These are phyloP conservation scores for Zanthoxylum bungeanum DNA, from an alignment of 345 rosid species.

Conservation along the genomic window DNA sequence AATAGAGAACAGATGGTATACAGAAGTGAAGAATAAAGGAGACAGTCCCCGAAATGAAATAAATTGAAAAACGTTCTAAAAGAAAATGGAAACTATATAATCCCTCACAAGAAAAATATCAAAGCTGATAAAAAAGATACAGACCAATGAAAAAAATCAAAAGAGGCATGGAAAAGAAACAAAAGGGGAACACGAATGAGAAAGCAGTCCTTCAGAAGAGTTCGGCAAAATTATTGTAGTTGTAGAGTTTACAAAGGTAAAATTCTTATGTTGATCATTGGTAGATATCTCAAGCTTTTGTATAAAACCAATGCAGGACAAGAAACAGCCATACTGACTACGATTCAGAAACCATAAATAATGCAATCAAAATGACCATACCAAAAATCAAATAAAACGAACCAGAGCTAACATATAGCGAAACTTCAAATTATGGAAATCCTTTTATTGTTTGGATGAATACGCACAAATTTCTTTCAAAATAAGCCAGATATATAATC, in stretches of 20 bases:
- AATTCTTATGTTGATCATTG: background rate
- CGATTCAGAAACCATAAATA: background rate
- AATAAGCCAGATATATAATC: no score
- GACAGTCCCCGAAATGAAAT: no score
- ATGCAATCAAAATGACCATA: background rate
- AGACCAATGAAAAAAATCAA: background rate
- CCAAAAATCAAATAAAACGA: background rate
- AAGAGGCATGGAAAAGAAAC: no score
- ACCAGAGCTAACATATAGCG: background rate
- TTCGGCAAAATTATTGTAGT: no score
- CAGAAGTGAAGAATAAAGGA: no score
- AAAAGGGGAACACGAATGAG: no score
- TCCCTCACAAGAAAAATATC: no score
- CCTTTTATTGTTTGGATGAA: background rate
- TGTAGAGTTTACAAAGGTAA: background rate
- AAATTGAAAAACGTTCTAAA: no score
- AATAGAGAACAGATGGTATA: no score
- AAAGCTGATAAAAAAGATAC: background rate
- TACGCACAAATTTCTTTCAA: background rate
- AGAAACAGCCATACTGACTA: background rate
- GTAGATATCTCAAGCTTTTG: background rate
- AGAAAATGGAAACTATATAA: no score
- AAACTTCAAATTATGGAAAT: background rate
- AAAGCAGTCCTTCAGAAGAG: no score
- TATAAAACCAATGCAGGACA: background rate